These are phyloP conservation scores for Furcasterigmium furcatum DNA, from an alignment of 2,329 filamentous ascomycete genomes.

Conservation along the genomic window DNA sequence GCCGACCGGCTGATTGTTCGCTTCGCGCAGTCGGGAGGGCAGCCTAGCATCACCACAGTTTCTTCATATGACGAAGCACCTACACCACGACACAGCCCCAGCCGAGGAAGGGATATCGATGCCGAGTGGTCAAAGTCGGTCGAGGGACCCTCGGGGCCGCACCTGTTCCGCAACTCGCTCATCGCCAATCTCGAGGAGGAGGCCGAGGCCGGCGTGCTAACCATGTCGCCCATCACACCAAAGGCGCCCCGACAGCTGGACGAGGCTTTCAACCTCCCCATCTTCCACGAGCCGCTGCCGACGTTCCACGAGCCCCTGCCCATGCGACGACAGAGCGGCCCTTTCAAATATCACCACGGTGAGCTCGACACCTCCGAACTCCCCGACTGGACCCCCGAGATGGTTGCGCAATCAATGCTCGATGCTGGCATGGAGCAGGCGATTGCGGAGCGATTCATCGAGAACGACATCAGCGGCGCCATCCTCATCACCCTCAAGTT, in stretches of 20 bases:
- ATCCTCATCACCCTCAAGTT: conserved; percentile 90
- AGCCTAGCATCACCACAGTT: conserved; percentile 79
- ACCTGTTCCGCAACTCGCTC: conserved; percentile 75
- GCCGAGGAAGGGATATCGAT: conserved; percentile 59
- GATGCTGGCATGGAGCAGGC: conserved; percentile 74
- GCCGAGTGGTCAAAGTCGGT: conserved; percentile 61
- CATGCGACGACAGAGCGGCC: conserved; percentile 37
- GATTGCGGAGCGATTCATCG: conserved; percentile 79
- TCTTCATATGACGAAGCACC: conserved; percentile 82
- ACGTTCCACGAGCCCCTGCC: conserved; percentile 6
- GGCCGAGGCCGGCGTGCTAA: conserved; percentile 45
- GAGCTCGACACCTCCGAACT: conserved; percentile 59
- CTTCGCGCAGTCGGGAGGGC: conserved; percentile 30
- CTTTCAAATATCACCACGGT: conserved; percentile 53
- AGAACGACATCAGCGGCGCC: conserved; percentile 87
- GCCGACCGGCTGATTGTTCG: too few species aligned
- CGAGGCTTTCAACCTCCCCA: conserved; percentile 9
- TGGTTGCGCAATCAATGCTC: conserved; percentile 85
- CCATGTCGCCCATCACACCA: conserved; percentile 72
- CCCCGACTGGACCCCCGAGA: conserved; percentile 66
- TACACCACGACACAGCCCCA: conserved; percentile 68
- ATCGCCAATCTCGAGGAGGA: conserved; percentile 45
- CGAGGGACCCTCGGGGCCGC: conserved; percentile 79
- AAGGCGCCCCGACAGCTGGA: conserved; percentile 44
- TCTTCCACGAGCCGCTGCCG: conserved; percentile 10